Evolutionary conservation across 2,329 filamentous ascomycete species (phyloP), one percentile per base, ranked within the genome.

Genomic region (Ophiostoma himal-ulmi): DNA sequence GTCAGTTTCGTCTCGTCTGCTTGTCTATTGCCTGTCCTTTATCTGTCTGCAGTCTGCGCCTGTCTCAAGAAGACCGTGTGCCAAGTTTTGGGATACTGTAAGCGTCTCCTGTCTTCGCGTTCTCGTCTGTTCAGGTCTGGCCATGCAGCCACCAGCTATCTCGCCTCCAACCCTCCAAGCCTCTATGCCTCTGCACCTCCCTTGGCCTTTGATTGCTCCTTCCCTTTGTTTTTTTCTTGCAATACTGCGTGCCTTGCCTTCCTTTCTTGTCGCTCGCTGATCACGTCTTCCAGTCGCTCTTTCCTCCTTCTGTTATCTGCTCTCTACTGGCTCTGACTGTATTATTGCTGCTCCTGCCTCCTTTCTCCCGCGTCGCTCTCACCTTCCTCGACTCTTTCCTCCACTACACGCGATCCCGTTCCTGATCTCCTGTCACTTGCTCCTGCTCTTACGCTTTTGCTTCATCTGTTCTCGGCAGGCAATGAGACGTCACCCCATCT

Each of bases 401-500:
- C 62, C 34, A 22, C n/a, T 36, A 13, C 17, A 41, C 36, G 36
- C 62, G 34, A 64, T 37, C 30, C 26, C 10, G 60, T 37, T 22
- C 20, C 20, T 34, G n/a, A 57, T 26, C 22, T 57, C 22, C 52
- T 57, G 52, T 57, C 44, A n/a, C n/a, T 57, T 57, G n/a, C 52
- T 57, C n/a, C 26, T 22, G 30, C 22, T 17, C 3, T 17, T 62
- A 26, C 57, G 57, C 57, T 65, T 65, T 39, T 65, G 36, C 62
- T 65, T 65, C 62, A 65, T 39, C 36, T 39, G 8, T n/a, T 39
- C 36, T 65, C 36, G 26, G 34, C 62, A 65, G 62, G 62, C 62
- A 65, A 65, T 65, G 62, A 22, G 62, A 65, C 62, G 62, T 65
- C 62, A 62, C 57, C 26, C 57, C 57, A 34, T 34, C 57, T 34